A percentile compares a stretch with the other conserved stretches of the same genome.
phyloP scores from a whole-genome alignment of 192 early-diverging fungal species.

The Oehlia diaphana region DNA sequence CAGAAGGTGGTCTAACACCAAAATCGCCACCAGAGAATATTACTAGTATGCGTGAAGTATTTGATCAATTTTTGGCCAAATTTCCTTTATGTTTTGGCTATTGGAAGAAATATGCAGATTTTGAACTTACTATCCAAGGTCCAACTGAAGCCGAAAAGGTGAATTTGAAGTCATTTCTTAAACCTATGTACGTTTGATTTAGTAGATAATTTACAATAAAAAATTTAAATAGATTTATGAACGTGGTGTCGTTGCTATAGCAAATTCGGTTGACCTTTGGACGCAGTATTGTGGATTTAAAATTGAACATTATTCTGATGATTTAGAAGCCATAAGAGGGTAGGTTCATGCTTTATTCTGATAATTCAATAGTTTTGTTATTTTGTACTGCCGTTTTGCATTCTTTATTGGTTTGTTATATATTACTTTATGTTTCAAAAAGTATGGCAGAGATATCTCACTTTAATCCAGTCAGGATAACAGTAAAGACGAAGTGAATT shows the following conservation, averaged over 20 bases:
- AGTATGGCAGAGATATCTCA: conserved; percentile 16
- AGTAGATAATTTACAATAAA: not conserved
- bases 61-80: conserved; percentile 65
- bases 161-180: not conserved
- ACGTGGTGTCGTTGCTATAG: conserved; percentile 64
- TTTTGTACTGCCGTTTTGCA: conserved; percentile 5
- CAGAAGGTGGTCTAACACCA: conserved; percentile 54
- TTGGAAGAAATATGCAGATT: conserved; percentile 79
- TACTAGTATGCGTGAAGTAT: conserved; percentile 52
- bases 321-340: conserved; percentile 57
- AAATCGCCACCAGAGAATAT: conserved; percentile 49
- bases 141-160: conserved; percentile 63
- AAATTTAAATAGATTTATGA: conserved; percentile 56
- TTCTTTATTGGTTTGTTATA: conserved; percentile 24
- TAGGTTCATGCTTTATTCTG: conserved; percentile 43
- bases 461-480: conserved; percentile 3
- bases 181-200: not conserved
- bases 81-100: conserved; percentile 80
- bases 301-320: conserved; percentile 55
- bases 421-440: conserved; percentile 17
- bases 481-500: conserved; percentile 17
- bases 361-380: conserved; percentile 9
- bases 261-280: conserved; percentile 74
- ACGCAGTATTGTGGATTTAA: conserved; percentile 68
- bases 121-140: conserved; percentile 54